phyloP scores from a whole-genome alignment of 2,329 filamentous ascomycete species.

The Fusarium armeniacum region DNA sequence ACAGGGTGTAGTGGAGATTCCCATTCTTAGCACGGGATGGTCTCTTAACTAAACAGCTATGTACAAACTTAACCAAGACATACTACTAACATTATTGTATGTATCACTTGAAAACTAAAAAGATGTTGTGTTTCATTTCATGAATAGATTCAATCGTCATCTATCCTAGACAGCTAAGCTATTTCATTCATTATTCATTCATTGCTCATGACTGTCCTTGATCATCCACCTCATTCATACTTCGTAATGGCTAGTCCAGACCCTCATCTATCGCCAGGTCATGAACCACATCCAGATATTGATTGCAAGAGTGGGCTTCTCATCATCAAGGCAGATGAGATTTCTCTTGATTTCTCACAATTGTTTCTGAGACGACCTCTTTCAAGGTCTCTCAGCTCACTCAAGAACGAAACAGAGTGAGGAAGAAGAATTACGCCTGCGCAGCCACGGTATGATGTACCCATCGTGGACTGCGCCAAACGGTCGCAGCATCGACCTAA shows the following conservation, averaged over 20 bases:
- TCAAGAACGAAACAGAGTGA: slow-evolving; percentile 53
- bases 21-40: background rate
- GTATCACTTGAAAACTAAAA: background rate
- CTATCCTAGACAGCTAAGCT: slow-evolving; percentile 57
- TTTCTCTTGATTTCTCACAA: slow-evolving; percentile 45
- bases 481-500: slow-evolving; percentile 69
- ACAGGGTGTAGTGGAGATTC: background rate
- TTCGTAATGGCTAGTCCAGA: slow-evolving; percentile 54
- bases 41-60: background rate
- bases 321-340: slow-evolving; percentile 40
- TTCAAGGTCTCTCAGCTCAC: slow-evolving; percentile 43
- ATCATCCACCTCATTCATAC: slow-evolving; percentile 46
- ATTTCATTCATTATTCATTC: slow-evolving; percentile 40
- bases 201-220: slow-evolving; percentile 45
- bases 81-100: background rate
- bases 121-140: slow-evolving; percentile 37
- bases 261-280: slow-evolving; percentile 49
- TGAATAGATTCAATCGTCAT: slow-evolving; percentile 68
- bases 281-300: slow-evolving; percentile 52
- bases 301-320: slow-evolving; percentile 46
- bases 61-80: background rate
- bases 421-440: slow-evolving; percentile 46
- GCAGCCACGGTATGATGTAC: slow-evolving; percentile 45
- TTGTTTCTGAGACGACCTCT: slow-evolving; percentile 32
- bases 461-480: slow-evolving; percentile 53